phyloP scores from a whole-genome alignment of 1,139 yeast species.

The Pichia sp. region DNA sequence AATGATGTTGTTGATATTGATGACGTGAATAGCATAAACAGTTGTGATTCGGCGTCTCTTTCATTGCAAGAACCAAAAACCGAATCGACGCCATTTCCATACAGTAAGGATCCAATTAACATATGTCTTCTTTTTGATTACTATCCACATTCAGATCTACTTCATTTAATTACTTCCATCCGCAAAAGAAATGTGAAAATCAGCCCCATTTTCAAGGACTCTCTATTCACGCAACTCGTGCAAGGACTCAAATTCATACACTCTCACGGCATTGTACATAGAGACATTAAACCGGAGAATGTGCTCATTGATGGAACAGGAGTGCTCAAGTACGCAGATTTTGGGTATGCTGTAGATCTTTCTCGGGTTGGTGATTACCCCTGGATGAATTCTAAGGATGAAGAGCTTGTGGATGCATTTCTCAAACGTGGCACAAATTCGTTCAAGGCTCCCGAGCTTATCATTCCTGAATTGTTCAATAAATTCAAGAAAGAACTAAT shows the following conservation, averaged over 20 bases:
- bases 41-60: not conserved
- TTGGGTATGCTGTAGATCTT: conserved; percentile 42
- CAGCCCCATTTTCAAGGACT: conserved; percentile 30
- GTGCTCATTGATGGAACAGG: conserved; percentile 41
- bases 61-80: not conserved
- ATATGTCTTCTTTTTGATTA: conserved; percentile 32
- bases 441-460: conserved; percentile 51
- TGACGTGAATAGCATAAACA: not conserved
- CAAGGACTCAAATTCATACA: conserved; percentile 43
- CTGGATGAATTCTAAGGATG: conserved; percentile 12
- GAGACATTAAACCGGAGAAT: conserved; percentile 54
- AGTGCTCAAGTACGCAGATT: conserved; percentile 40
- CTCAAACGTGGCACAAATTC: conserved; percentile 44
- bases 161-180: conserved; percentile 34
- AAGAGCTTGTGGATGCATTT: conserved; percentile 19
- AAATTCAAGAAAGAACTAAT: not conserved
- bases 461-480: conserved; percentile 19
- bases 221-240: conserved; percentile 40
- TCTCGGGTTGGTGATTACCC: conserved; percentile 18
- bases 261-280: conserved; percentile 36
- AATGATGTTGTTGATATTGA: not conserved
- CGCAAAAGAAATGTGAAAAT: conserved; percentile 27
- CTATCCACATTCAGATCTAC: conserved; percentile 41
- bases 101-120: not conserved
- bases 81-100: not conserved